Evolutionary conservation across 352 stramenopile genomes (phyloP).

Genomic region (Hyaloperonospora brassicae): DNA sequence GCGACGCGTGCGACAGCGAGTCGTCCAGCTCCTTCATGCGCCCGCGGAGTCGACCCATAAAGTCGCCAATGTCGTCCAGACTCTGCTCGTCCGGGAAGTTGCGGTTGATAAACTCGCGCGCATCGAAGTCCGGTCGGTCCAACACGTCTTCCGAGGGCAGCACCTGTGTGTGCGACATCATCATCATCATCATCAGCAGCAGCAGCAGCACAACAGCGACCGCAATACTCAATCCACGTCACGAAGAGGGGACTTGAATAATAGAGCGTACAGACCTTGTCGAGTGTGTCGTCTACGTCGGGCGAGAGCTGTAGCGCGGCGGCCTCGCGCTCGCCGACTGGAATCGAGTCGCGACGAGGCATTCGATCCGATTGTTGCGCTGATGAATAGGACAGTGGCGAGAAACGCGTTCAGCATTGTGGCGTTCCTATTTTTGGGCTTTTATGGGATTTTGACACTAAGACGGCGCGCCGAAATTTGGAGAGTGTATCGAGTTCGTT

Average conservation of each 20-base stretch:
- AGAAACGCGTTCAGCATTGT: no score
- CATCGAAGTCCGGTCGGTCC: constrained; percentile 85
- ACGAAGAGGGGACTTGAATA: background rate
- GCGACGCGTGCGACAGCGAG: constrained; percentile 64
- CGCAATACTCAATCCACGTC: background rate
- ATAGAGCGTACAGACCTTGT: constrained; percentile 27
- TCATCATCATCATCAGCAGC: no score
- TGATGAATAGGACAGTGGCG: no score
- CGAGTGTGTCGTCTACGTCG: constrained; percentile 44
- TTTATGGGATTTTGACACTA: no score
- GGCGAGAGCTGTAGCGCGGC: constrained; percentile 42
- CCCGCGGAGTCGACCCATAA: constrained; percentile 65
- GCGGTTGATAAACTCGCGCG: constrained; percentile 88
- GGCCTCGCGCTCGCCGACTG: constrained; percentile 5
- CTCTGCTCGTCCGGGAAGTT: constrained; percentile 88
- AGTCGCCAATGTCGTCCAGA: constrained; percentile 70
- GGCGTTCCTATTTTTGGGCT: no score
- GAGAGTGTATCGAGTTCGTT: no score
- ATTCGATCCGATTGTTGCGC: no score
- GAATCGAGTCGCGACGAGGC: no score
- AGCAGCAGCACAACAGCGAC: background rate
- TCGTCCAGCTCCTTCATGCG: constrained; percentile 81
- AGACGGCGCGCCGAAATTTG: no score
- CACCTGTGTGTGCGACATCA: constrained; percentile 22
- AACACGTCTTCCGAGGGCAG: constrained; percentile 81